Evolutionary conservation across 139 green algal genomes (phyloP).

Genomic region (Coelastrella sp.): DNA sequence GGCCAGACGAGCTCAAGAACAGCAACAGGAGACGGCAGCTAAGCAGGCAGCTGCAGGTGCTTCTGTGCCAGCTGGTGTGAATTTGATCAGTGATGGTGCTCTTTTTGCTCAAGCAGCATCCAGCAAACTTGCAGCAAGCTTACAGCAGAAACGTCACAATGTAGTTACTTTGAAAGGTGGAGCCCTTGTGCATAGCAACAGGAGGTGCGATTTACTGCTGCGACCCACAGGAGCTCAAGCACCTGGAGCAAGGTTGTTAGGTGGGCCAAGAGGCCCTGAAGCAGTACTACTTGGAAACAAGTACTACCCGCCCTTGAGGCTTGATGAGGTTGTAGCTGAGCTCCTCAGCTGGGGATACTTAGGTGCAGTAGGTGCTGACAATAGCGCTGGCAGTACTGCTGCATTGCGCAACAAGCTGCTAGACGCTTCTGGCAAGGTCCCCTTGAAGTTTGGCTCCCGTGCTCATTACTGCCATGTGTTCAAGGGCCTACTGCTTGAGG

Average conservation of each 20-base stretch:
- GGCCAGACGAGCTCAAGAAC: not conserved
- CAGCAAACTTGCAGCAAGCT: not conserved
- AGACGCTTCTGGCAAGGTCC: slow-evolving; percentile 41
- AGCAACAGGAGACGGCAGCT: not conserved
- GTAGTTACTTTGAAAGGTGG: not conserved
- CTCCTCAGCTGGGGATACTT: slow-evolving; percentile 27
- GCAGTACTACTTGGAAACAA: not conserved
- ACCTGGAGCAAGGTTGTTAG: not conserved
- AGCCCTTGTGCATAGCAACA: not conserved
- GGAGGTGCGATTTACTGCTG: not conserved
- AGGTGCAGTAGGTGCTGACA: not conserved
- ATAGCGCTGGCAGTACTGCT: not conserved
- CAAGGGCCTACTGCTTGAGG: slow-evolving; percentile 57
- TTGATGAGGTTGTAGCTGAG: slow-evolving; percentile 28
- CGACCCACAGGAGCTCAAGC: not conserved
- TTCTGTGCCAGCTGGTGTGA: not conserved
- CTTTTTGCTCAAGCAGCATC: slow-evolving; percentile 11
- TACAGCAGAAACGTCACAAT: not conserved
- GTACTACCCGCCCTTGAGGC: slow-evolving; percentile 1
- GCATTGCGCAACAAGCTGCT: not conserved
- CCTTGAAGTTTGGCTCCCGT: slow-evolving; percentile 40
- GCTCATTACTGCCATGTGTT: slow-evolving; percentile 58
- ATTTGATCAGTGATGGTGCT: slow-evolving; percentile 26
- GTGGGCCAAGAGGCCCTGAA: not conserved
- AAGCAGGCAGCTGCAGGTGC: not conserved